Percentiles rank a stretch among this genome's conserved stretches.
Evolutionary conservation across 371 early-diverging fungal genomes (phyloP).

Genomic region (Lichtheimia corymbifera): DNA sequence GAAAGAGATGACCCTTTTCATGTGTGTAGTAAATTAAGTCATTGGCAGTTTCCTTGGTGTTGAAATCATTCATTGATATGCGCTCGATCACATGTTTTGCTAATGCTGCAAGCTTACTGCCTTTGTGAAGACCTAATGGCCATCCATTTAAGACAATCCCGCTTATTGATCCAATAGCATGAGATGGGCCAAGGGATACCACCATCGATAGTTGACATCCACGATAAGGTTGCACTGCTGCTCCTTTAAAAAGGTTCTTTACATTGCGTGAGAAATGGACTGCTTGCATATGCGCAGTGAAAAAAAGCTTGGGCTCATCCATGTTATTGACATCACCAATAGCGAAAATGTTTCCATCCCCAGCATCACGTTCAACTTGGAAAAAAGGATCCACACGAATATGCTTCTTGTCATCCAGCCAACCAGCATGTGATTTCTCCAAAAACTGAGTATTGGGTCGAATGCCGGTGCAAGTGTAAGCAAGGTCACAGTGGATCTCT

Average conservation of each 20-base stretch:
- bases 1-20: slow-evolving; percentile 15
- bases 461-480: slow-evolving; percentile 31
- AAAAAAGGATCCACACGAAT: slow-evolving; percentile 28
- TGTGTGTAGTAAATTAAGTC: slow-evolving; percentile 27
- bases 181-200: slow-evolving; percentile 32
- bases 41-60: slow-evolving; percentile 21
- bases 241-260: background rate
- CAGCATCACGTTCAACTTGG: slow-evolving; percentile 16
- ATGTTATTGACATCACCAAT: slow-evolving; percentile 34
- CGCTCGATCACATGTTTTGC: slow-evolving; percentile 30
- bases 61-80: slow-evolving; percentile 32
- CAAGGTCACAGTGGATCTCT: slow-evolving; percentile 26
- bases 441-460: slow-evolving; percentile 34
- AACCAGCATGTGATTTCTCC: slow-evolving; percentile 13
- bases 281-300: slow-evolving; percentile 47
- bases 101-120: slow-evolving; percentile 27
- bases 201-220: slow-evolving; percentile 24
- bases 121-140: slow-evolving; percentile 26
- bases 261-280: slow-evolving; percentile 30
- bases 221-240: slow-evolving; percentile 21
- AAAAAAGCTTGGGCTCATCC: slow-evolving; percentile 44
- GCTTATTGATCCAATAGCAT: slow-evolving; percentile 24
- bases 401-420: slow-evolving; percentile 30
- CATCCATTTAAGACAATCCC: slow-evolving; percentile 28
- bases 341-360: slow-evolving; percentile 26